Evolutionary conservation across 495 filamentous ascomycete species (phyloP).

Genomic region (Gamarada debralockiae): DNA sequence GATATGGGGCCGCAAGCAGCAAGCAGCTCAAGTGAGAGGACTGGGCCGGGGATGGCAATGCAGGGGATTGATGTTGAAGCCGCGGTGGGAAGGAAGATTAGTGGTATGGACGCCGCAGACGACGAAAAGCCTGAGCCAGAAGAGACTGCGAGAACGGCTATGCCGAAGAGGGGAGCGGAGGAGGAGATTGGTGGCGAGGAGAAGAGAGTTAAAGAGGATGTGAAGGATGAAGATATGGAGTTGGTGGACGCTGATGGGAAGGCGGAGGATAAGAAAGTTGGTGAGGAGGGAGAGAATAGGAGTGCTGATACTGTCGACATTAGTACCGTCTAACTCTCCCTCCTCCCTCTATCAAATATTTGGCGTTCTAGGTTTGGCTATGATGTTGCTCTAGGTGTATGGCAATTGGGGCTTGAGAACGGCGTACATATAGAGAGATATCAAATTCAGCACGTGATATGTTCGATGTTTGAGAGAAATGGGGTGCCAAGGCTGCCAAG

Average conservation of each 20-base stretch:
- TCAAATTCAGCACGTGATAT: no score
- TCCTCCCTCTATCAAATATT: no score
- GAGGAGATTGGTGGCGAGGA: slow-evolving; percentile 32
- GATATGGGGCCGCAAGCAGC: slow-evolving; percentile 73
- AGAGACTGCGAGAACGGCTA: slow-evolving; percentile 17
- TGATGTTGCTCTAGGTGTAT: no score
- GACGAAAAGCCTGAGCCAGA: slow-evolving; percentile 12
- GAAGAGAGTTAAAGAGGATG: slow-evolving; percentile 35
- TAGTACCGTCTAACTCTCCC: no score
- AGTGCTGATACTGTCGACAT: slow-evolving; percentile 4
- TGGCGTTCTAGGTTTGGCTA: no score
- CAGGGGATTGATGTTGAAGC: slow-evolving; percentile 50
- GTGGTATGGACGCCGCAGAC: slow-evolving; percentile 18
- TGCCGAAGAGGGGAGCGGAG: slow-evolving; percentile 41
- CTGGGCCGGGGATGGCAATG: slow-evolving; percentile 30
- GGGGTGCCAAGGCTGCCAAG: no score
- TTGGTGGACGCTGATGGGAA: slow-evolving; percentile 18
- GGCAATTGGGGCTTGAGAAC: no score
- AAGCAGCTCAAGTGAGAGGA: slow-evolving; percentile 22
- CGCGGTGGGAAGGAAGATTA: slow-evolving; percentile 43
- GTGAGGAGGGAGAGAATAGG: slow-evolving; percentile 15
- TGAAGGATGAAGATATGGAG: slow-evolving; percentile 20
- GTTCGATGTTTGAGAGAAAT: no score
- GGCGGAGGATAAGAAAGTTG: slow-evolving; percentile 19
- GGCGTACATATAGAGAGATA: no score